Percentiles rank a stretch among this genome's conserved stretches.
Evolutionary conservation across 805 yeast genomes (phyloP).

Genomic region (Wickerhamiella dianesei): DNA sequence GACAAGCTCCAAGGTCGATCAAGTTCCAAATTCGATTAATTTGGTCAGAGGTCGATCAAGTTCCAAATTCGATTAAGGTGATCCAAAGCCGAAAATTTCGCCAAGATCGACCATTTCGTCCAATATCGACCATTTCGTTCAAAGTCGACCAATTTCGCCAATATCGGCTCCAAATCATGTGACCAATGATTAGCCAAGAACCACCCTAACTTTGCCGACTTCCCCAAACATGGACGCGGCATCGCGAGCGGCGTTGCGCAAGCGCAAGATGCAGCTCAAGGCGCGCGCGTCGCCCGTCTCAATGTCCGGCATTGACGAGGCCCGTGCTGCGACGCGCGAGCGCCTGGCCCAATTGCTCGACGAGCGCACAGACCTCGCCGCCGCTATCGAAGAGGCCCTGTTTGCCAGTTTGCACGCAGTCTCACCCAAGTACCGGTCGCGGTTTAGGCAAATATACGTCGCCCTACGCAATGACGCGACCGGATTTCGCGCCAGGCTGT

Average conservation of each 20-base stretch:
- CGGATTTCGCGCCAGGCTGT: conserved; percentile 16
- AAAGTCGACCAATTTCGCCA: too few species aligned
- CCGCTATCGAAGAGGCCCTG: conserved; percentile 19
- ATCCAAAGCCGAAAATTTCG: too few species aligned
- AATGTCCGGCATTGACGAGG: conserved; percentile 6
- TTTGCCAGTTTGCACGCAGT: conserved; percentile 14
- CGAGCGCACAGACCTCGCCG: conserved; percentile 10
- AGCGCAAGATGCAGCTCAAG: conserved; percentile 7
- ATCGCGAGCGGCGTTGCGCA: conserved; percentile 6
- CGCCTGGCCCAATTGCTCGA: conserved; percentile 10
- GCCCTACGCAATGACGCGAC: conserved; percentile 21
- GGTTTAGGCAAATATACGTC: conserved; percentile 22
- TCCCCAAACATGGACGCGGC: conserved; percentile 8
- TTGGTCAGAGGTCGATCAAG: too few species aligned
- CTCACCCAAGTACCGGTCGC: conserved; percentile 18
- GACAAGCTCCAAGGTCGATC: too few species aligned
- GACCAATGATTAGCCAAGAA: not conserved
- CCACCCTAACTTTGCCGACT: not conserved
- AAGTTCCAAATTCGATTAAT: too few species aligned
- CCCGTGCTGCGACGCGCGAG: conserved; percentile 12
- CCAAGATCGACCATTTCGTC: too few species aligned
- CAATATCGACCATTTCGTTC: too few species aligned
- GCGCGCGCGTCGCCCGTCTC: not conserved
- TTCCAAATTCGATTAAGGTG: too few species aligned
- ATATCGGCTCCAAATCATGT: not conserved